A percentile compares a stretch with the other conserved stretches of the same genome.
Conservation (phyloP, 1,284 basidiomycete genomes). For the Heterobasidion parviporum region DNA sequence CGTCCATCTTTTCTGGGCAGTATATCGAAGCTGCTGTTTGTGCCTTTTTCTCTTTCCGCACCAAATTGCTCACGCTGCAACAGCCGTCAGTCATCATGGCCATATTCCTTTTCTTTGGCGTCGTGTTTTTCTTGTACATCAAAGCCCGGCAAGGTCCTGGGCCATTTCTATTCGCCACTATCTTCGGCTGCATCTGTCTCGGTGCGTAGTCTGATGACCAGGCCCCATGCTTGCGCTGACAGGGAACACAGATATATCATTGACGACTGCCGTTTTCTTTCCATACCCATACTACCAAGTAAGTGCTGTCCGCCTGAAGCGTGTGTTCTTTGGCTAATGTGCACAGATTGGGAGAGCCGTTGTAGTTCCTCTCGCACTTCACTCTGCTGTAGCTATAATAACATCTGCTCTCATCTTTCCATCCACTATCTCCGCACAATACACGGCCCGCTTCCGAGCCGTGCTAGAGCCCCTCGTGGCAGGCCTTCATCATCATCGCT, state of each 20-base stretch:
- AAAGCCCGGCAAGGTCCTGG: conserved; percentile 58
- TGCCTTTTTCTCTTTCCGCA: conserved; percentile 5
- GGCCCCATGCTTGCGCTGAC: background rate
- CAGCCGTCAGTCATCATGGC: conserved; percentile 55
- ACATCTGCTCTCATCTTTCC: conserved; percentile 58
- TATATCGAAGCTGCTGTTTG: conserved; percentile 55
- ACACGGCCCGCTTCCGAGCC: conserved; percentile 42
- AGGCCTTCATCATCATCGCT: conserved; percentile 40
- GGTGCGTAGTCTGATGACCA: conserved; percentile 24
- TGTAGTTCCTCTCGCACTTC: conserved; percentile 53
- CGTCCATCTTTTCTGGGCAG: conserved; percentile 34
- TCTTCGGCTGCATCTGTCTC: conserved; percentile 52
- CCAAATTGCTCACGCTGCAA: conserved; percentile 5
- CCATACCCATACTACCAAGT: conserved; percentile 60
- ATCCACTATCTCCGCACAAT: conserved; percentile 55
- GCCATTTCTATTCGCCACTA: conserved; percentile 50
- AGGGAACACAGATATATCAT: conserved; percentile 38
- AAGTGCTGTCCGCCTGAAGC: conserved; percentile 1
- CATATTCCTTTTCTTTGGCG: conserved; percentile 62
- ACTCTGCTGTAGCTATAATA: conserved; percentile 50
- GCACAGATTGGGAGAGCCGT: conserved; percentile 25
- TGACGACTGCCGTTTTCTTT: conserved; percentile 54
- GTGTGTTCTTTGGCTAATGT: background rate
- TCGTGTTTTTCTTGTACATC: conserved; percentile 52
- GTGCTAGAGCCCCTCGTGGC: conserved; percentile 45